Evolutionary conservation across 768 basidiomycete genomes (phyloP).

Genomic region (Amanita pallidorosea): DNA sequence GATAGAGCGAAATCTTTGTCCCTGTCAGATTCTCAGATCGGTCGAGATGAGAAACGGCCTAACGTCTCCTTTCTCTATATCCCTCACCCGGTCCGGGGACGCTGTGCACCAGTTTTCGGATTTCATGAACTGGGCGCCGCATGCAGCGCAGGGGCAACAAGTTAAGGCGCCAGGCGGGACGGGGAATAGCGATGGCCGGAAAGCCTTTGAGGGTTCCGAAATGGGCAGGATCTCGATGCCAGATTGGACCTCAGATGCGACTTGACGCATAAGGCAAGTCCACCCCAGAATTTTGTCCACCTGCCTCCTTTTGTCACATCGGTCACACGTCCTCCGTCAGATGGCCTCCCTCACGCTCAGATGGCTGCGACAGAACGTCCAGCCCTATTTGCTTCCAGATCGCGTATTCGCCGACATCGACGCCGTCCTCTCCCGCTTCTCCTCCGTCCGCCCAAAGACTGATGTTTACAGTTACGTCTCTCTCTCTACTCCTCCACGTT

Average conservation of each 20-base stretch:
- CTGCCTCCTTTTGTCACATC: constrained; percentile 1
- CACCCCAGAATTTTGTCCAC: constrained; percentile 12
- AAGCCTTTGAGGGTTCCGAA: constrained; percentile 4
- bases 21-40: constrained; percentile 9
- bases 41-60: constrained; percentile 6
- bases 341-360: constrained; percentile 29
- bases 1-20: constrained; percentile 17
- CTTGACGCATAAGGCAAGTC: constrained; percentile 10
- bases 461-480: constrained; percentile 67
- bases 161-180: background rate
- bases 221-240: constrained; percentile 9
- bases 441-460: constrained; percentile 63
- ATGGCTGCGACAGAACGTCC: constrained; percentile 62
- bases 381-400: constrained; percentile 42
- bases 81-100: background rate
- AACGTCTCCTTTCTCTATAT: background rate
- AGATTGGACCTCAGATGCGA: constrained; percentile 9
- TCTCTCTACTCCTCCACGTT: background rate
- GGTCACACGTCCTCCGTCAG: background rate
- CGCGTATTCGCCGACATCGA: constrained; percentile 58
- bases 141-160: background rate
- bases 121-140: background rate
- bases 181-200: background rate
- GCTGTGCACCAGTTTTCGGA: background rate
- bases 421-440: constrained; percentile 38